Percentiles rank a stretch among this genome's conserved stretches.
Evolutionary conservation across 495 filamentous ascomycete species (phyloP).

Genomic region (Aspergillus asperescens): DNA sequence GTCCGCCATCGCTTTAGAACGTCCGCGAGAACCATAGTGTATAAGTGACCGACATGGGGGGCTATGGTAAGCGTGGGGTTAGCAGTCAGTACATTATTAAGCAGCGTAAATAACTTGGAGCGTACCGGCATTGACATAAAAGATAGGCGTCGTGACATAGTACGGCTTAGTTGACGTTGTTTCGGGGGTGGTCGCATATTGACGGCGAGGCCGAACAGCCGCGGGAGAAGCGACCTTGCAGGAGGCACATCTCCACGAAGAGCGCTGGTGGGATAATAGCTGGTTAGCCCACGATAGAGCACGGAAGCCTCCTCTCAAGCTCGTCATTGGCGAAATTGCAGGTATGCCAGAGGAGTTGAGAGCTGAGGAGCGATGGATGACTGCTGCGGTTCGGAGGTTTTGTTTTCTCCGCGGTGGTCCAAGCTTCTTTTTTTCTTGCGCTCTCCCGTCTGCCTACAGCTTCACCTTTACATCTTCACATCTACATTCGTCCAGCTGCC

Average conservation of each 20-base stretch:
- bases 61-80: conserved; percentile 44
- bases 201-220: conserved; percentile 20
- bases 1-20: conserved; percentile 88
- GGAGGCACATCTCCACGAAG: conserved; percentile 32
- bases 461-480: background rate
- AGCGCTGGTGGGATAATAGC: conserved; percentile 20
- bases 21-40: conserved; percentile 86
- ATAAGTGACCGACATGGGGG: conserved; percentile 92
- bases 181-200: conserved; percentile 29
- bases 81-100: conserved; percentile 5
- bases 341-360: conserved; percentile 12
- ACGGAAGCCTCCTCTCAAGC: conserved; percentile 26
- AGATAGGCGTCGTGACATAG: conserved; percentile 95
- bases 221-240: conserved; percentile 20
- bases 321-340: conserved; percentile 28
- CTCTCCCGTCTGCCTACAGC: conserved; percentile 3
- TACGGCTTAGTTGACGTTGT: conserved; percentile 64
- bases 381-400: conserved; percentile 23
- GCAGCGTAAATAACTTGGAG: background rate
- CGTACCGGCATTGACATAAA: conserved; percentile 96
- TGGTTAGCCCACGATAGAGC: conserved; percentile 31
- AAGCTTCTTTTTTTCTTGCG: conserved; percentile 33
- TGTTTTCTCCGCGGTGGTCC: conserved; percentile 35
- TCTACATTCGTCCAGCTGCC: no score
- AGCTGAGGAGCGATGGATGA: conserved; percentile 3